phyloP scores from a whole-genome alignment of 352 stramenopile genomes.

The Phytophthora meadii region DNA sequence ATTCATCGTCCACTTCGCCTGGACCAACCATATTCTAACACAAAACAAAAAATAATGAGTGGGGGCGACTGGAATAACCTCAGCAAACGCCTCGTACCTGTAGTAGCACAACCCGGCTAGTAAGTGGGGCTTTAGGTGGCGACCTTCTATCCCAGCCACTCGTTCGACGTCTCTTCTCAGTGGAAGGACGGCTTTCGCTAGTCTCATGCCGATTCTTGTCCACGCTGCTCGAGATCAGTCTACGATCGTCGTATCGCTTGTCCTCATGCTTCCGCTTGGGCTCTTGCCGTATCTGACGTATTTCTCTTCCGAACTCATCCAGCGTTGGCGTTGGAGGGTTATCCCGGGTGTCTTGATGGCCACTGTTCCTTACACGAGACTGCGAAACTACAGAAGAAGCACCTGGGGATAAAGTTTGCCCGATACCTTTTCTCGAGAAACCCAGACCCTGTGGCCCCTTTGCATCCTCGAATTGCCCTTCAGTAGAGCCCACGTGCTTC shows the following conservation, averaged over 20 bases:
- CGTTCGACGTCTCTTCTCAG: slow-evolving; percentile 34
- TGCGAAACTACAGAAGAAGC: background rate
- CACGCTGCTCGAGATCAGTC: slow-evolving; percentile 6
- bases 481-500: background rate
- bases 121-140: slow-evolving; percentile 2
- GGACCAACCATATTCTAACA: slow-evolving; percentile 92
- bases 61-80: background rate
- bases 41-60: background rate
- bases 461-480: slow-evolving; percentile 73
- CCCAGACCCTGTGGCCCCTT: slow-evolving; percentile 35
- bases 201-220: background rate
- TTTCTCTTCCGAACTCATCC: slow-evolving; percentile 43
- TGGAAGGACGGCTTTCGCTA: slow-evolving; percentile 1
- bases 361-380: background rate
- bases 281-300: slow-evolving; percentile 31
- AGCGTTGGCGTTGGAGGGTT: slow-evolving; percentile 12
- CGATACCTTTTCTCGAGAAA: slow-evolving; percentile 39
- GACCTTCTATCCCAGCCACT: slow-evolving; percentile 38
- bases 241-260: slow-evolving; percentile 6
- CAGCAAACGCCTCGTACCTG: slow-evolving; percentile 30
- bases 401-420: slow-evolving; percentile 23
- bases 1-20: slow-evolving; percentile 88
- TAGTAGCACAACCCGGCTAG: slow-evolving; percentile 42
- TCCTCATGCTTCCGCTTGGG: slow-evolving; percentile 24
- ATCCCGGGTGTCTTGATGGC: slow-evolving; percentile 7